Percentiles rank a stretch among this genome's conserved stretches.
Evolutionary conservation across 768 basidiomycete genomes (phyloP).

Genomic region (Calocybe indica): DNA sequence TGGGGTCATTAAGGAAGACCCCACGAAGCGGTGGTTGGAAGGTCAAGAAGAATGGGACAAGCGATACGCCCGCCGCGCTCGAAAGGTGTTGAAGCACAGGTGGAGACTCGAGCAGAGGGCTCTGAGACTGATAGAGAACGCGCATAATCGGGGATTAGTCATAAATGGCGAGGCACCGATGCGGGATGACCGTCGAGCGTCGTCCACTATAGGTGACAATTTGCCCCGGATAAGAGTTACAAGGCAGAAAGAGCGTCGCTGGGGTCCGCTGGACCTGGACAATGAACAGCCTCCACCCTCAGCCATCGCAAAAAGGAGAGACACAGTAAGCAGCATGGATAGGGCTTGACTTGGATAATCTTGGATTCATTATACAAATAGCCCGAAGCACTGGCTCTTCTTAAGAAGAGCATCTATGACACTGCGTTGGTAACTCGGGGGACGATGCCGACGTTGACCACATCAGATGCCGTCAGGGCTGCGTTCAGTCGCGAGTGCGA

Average conservation of each 20-base stretch:
- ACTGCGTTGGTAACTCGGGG: slow-evolving; percentile 48
- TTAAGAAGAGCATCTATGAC: slow-evolving; percentile 52
- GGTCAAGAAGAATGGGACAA: slow-evolving; percentile 62
- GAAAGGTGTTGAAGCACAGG: slow-evolving; percentile 37
- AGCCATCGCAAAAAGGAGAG: slow-evolving; percentile 64
- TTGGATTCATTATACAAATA: slow-evolving; percentile 13
- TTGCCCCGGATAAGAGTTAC: slow-evolving; percentile 23
- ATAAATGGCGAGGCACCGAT: slow-evolving; percentile 7
- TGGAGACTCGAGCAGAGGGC: slow-evolving; percentile 40
- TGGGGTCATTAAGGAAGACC: slow-evolving; percentile 70
- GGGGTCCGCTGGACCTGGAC: slow-evolving; percentile 55
- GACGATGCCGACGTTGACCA: slow-evolving; percentile 42
- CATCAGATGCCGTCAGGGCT: slow-evolving; percentile 38
- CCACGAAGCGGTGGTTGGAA: slow-evolving; percentile 57
- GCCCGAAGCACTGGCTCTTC: slow-evolving; percentile 48
- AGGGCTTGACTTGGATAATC: background rate
- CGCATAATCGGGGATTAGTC: slow-evolving; percentile 40
- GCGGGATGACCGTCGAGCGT: background rate
- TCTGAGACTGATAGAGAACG: slow-evolving; percentile 34
- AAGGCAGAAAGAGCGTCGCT: slow-evolving; percentile 32
- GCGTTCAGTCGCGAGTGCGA: slow-evolving; percentile 46
- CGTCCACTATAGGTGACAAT: background rate
- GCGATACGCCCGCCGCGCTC: slow-evolving; percentile 35
- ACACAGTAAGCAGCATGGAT: slow-evolving; percentile 42
- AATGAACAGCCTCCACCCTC: slow-evolving; percentile 67